Evolutionary conservation across 345 rosid genomes (phyloP), one percentile per base, ranked within the genome.

Genomic region (Durio zibethinus): DNA sequence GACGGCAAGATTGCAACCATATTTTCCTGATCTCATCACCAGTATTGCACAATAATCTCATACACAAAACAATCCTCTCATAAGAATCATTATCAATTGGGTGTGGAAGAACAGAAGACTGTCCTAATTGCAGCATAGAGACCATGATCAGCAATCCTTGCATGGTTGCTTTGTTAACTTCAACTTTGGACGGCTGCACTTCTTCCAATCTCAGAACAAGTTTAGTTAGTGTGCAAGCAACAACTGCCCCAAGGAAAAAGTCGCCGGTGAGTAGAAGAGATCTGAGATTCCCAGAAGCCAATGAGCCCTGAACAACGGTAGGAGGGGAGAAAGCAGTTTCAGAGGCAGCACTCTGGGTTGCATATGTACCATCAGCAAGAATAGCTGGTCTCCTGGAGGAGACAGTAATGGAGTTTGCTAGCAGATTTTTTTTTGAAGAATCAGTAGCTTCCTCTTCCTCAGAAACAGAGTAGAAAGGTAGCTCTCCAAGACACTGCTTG

Each of bases 231-330:
- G 98, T 90, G 88, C 98, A 92, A 16, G 94, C 92, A 74, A 96
- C 97, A 81, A 96, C 97, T n/a, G 99, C 93, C 80, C 97, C 99
- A 7, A 96, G 97, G 90, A 93, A 96, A 83, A 96, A 96, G 76
- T 96, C 99, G 33, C 99, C 99, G 29, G 92, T 88, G 57, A 96
- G 93, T 53, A 96, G 88, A 83, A 93, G 92, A 43, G 97, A 93
- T 84, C 99, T 88, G 84, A 96, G 84, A 81, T 96, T 93, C 35
- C 90, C 97, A 82, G 91, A 82, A 77, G 89, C 64, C 82, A 88
- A 52, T 75, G 97, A 84, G 53, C 97, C 97, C 78, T 91, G 97
- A 74, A 90, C 88, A 80, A 90, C 12, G 10, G 87, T 82, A 45
- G 97, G 92, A 16, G 91, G 85, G n/a, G 91, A 83, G 76, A 91